Conservation (phyloP, 2,329 filamentous ascomycete genomes). For the Microcyclospora tardicrescens region DNA sequence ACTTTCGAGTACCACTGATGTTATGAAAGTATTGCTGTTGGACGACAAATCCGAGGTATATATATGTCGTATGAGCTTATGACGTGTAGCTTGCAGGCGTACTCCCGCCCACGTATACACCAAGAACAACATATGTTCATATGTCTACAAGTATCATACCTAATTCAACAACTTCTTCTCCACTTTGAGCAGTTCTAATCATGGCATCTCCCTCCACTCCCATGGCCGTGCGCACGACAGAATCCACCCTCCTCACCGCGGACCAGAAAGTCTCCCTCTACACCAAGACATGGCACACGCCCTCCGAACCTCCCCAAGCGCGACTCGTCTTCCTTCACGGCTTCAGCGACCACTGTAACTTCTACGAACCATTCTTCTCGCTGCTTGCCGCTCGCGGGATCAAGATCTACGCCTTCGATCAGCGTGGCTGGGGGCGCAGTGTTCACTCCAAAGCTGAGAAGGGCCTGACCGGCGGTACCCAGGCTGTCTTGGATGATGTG, state of each 20-base stretch:
- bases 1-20: too few relatives aligned
- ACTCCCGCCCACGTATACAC: too few relatives aligned
- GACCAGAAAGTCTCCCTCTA: slow-evolving; percentile 44
- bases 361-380: slow-evolving; percentile 64
- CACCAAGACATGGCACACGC: slow-evolving; percentile 45
- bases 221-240: slow-evolving; percentile 15
- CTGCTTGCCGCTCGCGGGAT: slow-evolving; percentile 58
- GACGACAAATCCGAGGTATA: too few relatives aligned
- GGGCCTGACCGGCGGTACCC: slow-evolving; percentile 63
- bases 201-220: too few relatives aligned
- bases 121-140: too few relatives aligned
- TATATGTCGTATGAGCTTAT: too few relatives aligned
- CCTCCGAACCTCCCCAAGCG: slow-evolving; percentile 47
- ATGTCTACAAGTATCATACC: too few relatives aligned
- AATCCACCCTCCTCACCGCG: slow-evolving; percentile 40
- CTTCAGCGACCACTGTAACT: slow-evolving; percentile 71
- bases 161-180: too few relatives aligned
- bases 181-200: too few relatives aligned
- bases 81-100: too few relatives aligned
- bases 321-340: slow-evolving; percentile 76
- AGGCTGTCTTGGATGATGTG: slow-evolving; percentile 62
- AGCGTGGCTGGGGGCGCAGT: slow-evolving; percentile 75
- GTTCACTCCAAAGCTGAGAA: slow-evolving; percentile 48
- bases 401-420: slow-evolving; percentile 66
- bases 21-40: too few relatives aligned